Percentiles rank a stretch among this genome's conserved stretches.
These are phyloP conservation scores for Cordia subcordata DNA, from an alignment of 257 asterid species.

Conservation along the genomic window DNA sequence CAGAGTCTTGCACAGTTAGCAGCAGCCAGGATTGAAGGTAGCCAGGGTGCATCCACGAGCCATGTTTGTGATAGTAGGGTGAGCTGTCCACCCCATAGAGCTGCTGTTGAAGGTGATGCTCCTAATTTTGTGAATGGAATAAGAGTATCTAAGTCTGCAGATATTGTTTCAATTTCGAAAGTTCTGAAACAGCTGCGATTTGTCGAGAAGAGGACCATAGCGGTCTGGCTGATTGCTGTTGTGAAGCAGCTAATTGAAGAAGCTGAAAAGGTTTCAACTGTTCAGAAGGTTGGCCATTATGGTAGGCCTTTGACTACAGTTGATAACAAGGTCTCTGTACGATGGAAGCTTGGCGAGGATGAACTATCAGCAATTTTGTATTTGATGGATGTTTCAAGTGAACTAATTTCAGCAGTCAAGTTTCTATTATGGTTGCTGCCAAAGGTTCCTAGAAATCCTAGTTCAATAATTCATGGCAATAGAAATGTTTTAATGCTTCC, in stretches of 20 bases:
- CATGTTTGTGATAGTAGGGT: conserved; percentile 82
- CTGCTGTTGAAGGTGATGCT: conserved; percentile 51
- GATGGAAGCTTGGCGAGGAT: conserved; percentile 94
- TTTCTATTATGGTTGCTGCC: conserved; percentile 93
- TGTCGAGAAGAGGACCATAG: conserved; percentile 62
- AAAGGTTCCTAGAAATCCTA: conserved; percentile 57
- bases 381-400: conserved; percentile 79
- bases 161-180: conserved; percentile 62
- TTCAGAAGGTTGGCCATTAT: conserved; percentile 60
- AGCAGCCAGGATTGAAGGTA: conserved; percentile 93
- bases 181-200: conserved; percentile 67
- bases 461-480: conserved; percentile 51
- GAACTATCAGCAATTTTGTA: conserved; percentile 72
- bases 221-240: conserved; percentile 66
- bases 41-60: conserved; percentile 98
- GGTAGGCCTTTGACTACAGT: conserved; percentile 51
- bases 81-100: conserved; percentile 76
- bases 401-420: conserved; percentile 61
- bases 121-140: conserved; percentile 50
- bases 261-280: conserved; percentile 45
- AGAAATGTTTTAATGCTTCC: conserved; percentile 60
- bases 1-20: conserved; percentile 95
- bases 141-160: conserved; percentile 40
- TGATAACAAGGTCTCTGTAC: conserved; percentile 56
- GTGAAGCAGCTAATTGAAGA: conserved; percentile 79